Evolutionary conservation across 495 filamentous ascomycete genomes (phyloP), one percentile per base, ranked within the genome.

Genomic region (Podospora sp.): DNA sequence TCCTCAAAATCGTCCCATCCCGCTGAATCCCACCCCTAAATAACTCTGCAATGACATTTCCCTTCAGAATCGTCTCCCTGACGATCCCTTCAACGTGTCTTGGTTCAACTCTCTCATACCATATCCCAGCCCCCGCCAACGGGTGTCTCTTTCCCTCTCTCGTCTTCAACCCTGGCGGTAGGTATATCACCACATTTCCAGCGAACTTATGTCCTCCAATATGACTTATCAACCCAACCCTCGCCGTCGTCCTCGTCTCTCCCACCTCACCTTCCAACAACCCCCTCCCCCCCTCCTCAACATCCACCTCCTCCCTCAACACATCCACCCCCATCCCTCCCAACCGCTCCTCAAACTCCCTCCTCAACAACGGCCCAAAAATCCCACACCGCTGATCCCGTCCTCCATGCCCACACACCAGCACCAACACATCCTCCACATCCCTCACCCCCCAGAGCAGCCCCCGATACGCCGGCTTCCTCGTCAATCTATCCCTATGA

Each of bases 151-250:
- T 67, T 0, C 79, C 81, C 7, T 70, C 73, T 25, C 29, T 63
- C 7, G 73, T 78, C 69, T 75, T 81, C 50, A 81, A 60, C 0
- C 67, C 65, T 4, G 88, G 89, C 3, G 94, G 94, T 3, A 97
- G 79, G 75, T 97, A 98, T 0, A 97, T 78, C 58, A 97, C 93
- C 16, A 97, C 88, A 79, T 98, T 98, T 3, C 94, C 94, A 0
- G 94, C 94, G 72, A 90, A 97, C 68, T 95, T 95, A 71, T 97
- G 94, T 0, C 94, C 94, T 0, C 93, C 92, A 62, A 98, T 86
- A 79, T 98, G 94, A 74, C 91, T 94, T 65, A 94, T 92, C 56
- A 90, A 75, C 1, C 87, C 92, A 6, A 97, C 85, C 68, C 87
- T 82, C 3, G 85, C 86, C 56, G 80, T 78, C 20, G 60, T 69